Evolutionary conservation across 179 eudicot genomes (phyloP), one percentile per base, ranked within the genome.

Genomic region (Actinidia arguta): DNA sequence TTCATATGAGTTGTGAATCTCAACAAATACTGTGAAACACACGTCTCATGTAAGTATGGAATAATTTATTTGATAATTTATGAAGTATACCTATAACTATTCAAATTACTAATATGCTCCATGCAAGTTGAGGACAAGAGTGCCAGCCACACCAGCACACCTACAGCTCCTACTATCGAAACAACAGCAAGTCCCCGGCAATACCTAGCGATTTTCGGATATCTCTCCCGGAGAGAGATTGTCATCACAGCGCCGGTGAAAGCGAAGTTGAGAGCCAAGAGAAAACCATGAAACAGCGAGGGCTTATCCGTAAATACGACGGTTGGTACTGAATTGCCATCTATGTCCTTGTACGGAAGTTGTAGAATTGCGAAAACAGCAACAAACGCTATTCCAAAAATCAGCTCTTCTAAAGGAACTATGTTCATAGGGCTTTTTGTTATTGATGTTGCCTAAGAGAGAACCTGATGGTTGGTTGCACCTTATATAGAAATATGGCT

Each of bases 301-400:
- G 75, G 75, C 18, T 71, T 71, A 54, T 71, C 75, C 31, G 18
- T 71, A n/a, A 71, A 71, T 17, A 71, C 12, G 52, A 70, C 5
- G 1, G 75, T 71, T 4, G 75, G 75, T 0, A 46, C 75, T 44
- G 75, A 25, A 54, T 71, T 71, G 12, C 75, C 75, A 6, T 11
- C 54, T n/a, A 71, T 48, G 9, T 47, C 17, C 14, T 71, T 25
- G 11, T 44, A 24, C 8, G 55, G 75, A 12, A 46, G 75, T 10
- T 71, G 55, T 4, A 71, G 54, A n/a, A 71, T 3, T 8, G 13
- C 52, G n/a, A 71, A 71, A 44, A 44, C 75, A 44, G 75, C 10
- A 3, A n/a, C 13, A 71, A 71, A 71, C 47, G 75, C 75, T 3
- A 44, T 20, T 46, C 75, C 75, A n/a, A 71, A 71, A 71, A 71